Evolutionary conservation across 345 rosid genomes (phyloP), one percentile per base, ranked within the genome.

Genomic region (Eucalyptus pauciflora): DNA sequence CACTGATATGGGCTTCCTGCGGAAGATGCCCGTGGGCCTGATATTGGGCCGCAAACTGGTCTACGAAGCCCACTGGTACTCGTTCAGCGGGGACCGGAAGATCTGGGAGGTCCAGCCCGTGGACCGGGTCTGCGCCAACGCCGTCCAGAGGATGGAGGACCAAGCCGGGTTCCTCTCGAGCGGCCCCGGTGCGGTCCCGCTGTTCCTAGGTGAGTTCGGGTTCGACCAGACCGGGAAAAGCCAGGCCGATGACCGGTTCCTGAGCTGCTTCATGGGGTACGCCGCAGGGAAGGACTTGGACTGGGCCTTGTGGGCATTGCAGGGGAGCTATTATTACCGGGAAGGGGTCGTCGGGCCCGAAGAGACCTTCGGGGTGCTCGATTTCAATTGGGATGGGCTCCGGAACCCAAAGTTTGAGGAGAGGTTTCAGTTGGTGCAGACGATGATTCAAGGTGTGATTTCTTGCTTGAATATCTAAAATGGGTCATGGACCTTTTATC

Each of bases 121-220:
- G 20, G 92, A 94, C 79, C 85, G 46, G 5, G 92, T 87, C 50
- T 92, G 94, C 64, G 93, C 91, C 41, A 4, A 67, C 24, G 48
- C 54, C 0, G 37, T 45, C 22, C 62, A 52, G 54, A 41, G 49
- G 29, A 85, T 90, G 64, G 50, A 62, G 3, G 83, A 88, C n/a
- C 56, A 58, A 27, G 48, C 37, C 4, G 89, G 89, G n/a, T 90
- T 90, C 86, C 86, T 91, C 25, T 49, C 83, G 1, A 76, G 48
- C 5, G 85, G 89, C 14, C 22, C 52, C 22, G 24, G 16, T 49
- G 69, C 90, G 2, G 88, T 83, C 81, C 95, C 95, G 4, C 86
- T 94, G 89, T 87, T 94, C 37, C 56, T 92, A 58, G 87, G 94
- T 29, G 95, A 94, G 89, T 91, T 93, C 14, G 95, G 95, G 81